Conservation (phyloP, 73 alveolate species). For the Symbiodinium pilosum region DNA sequence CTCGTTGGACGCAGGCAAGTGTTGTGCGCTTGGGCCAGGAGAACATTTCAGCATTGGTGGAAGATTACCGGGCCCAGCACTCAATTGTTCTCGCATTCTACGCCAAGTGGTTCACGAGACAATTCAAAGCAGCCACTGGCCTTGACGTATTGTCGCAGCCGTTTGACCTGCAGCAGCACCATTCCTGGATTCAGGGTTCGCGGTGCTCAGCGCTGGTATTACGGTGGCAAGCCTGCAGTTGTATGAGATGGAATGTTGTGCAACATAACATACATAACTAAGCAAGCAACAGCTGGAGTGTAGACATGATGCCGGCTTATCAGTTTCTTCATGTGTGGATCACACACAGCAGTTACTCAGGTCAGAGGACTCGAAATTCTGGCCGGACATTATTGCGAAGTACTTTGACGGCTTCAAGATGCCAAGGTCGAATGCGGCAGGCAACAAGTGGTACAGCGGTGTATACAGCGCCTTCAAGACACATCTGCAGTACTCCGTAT, state of each 20-base stretch:
- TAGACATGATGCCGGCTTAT: background rate
- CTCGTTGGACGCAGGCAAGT: background rate
- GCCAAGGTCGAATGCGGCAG: background rate
- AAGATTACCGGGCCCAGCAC: background rate
- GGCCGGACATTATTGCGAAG: background rate
- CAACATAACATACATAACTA: background rate
- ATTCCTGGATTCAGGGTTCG: background rate
- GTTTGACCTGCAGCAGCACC: background rate
- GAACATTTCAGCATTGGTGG: background rate
- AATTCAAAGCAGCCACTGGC: background rate
- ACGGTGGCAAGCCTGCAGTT: background rate
- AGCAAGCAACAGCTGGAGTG: background rate
- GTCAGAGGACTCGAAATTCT: background rate
- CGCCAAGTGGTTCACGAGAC: background rate
- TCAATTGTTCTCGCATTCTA: background rate
- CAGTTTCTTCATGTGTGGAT: background rate
- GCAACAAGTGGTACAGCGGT: background rate
- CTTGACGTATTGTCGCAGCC: background rate
- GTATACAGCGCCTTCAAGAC: background rate
- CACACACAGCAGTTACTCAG: background rate
- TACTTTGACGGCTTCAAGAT: background rate
- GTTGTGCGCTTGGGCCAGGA: background rate
- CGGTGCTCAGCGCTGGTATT: background rate
- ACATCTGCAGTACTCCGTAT: background rate
- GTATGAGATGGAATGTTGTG: background rate